Percentiles rank a stretch among this genome's conserved stretches.
These are phyloP conservation scores for Salvia miltiorrhiza DNA, from an alignment of 257 asterid species.

Conservation along the genomic window DNA sequence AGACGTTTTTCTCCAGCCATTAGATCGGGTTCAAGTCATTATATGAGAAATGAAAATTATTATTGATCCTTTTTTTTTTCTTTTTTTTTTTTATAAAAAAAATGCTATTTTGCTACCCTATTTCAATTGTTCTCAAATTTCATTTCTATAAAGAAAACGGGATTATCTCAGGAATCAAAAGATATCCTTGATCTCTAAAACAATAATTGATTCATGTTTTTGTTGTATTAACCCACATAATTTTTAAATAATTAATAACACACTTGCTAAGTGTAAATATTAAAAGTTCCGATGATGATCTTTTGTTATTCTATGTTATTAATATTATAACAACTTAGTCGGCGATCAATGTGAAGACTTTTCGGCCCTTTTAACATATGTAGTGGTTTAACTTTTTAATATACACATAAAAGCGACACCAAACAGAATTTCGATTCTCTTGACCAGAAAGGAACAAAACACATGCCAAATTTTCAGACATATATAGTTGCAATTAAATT, in stretches of 20 bases:
- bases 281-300: background rate
- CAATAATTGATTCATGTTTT: background rate
- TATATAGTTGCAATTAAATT: conserved; percentile 5
- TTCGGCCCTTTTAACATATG: background rate
- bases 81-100: too few relatives aligned
- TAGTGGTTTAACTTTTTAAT: background rate
- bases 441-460: conserved; percentile 13
- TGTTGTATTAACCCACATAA: background rate
- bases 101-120: too few relatives aligned
- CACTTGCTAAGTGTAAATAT: background rate
- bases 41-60: too few relatives aligned
- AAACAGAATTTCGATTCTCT: conserved; percentile 14
- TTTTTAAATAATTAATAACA: too few relatives aligned
- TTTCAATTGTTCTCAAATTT: background rate
- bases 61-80: too few relatives aligned
- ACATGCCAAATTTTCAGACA: conserved; percentile 13
- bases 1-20: too few relatives aligned
- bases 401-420: conserved; percentile 6
- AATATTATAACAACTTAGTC: conserved; percentile 11
- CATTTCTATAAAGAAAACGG: background rate
- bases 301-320: background rate
- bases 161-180: background rate
- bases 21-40: too few relatives aligned
- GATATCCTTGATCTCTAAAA: background rate
- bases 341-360: conserved; percentile 3